Evolutionary conservation across 2,329 filamentous ascomycete genomes (phyloP), one percentile per base, ranked within the genome.

Genomic region (Orbilia blumenaviensis): DNA sequence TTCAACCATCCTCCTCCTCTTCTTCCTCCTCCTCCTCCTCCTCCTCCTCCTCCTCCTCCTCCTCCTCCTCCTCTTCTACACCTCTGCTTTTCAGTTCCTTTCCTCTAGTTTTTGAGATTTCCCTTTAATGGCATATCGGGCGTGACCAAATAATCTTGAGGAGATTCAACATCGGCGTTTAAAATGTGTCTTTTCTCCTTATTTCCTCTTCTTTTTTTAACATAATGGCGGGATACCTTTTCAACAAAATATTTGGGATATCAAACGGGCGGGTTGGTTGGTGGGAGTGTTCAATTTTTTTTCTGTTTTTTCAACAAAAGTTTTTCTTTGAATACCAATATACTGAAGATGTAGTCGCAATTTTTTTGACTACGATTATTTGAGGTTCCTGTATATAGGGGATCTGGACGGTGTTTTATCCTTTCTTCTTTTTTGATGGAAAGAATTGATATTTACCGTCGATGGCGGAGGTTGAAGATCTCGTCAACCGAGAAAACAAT

Each of bases 161-260:
- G 75, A 80, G 80, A 80, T 80, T 80, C 80, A 80, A 80, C 80
- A 80, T 80, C 80, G 80, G 80, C 80, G 80, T 80, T 80, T 66
- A 66, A 62, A 72, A 56, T 54, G 41, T 48, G 36, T 77, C 32
- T 23, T 66, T 46, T 66, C 54, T 34, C 54, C 29, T 75, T 42
- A 62, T 48, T 21, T 34, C 50, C 29, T 44, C 60, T 42, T 52
- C 66, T 50, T 68, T n/a, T n/a, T 61, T 71, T 61, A 74, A 74
- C 52, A 75, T 68, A 75, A 75, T 54, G 63, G 54, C 64, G 62
- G 71, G 71, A 54, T 67, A 67, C 62, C 63, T 75, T 75, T 75
- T 68, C 62, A 75, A 67, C 62, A 75, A 75, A 75, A 67, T 54
- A 56, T 56, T 56, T 58, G 71, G 71, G 46, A 61, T 44, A 66